Base-by-base conservation (phyloP, 2,329 filamentous ascomycete genomes). In the Talaromyces verruculosus region DNA sequence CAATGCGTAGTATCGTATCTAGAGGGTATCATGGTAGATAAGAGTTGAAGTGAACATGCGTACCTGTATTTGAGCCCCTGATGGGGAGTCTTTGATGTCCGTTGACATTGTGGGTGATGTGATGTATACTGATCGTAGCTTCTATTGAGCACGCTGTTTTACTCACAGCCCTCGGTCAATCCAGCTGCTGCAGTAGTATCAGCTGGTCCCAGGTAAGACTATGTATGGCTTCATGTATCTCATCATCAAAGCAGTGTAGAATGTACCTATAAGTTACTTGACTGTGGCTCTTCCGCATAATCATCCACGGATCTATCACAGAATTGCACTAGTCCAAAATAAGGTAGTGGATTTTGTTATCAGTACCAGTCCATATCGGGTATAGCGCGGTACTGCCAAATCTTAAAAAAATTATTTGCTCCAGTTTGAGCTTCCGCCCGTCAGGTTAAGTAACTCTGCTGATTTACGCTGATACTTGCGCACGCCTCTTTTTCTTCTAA, bases 341-440 rank as follows among this genome's bases (percentile, higher is more conserved):
- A 11, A 15, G 53, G 39, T 45, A 53, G 28, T 25, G 1, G 0
- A 1, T 10, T 22, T n/a, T 53, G n/a, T 67, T 67, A 67, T 67
- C 65, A 41, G 13, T 17, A 10, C 58, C 59, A 67, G 47, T 33
- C 57, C 62, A 62, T 67, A 67, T 67, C 57, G 41, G 65, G 57
- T 47, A 61, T 67, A 65, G 65, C 62, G 47, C 11, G 0, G 10
- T 57, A n/a, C 10, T 49, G 19, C 28, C 17, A 25, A 67, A 53
- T 49, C 37, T 60, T 57, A 47, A 61, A 68, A 66, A 66, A 67
- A 66, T 63, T 58, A 49, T 49, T 61, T 51, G 49, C 62, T 64
- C 51, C 11, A 49, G 15, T 25, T 4, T n/a, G n/a, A 64, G 37
- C 39, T 60, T 30, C 57, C n/a, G 37, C 37, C n/a, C 7, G 15